Conservation (phyloP, 2,329 filamentous ascomycete genomes). For the Colletotrichum agaves region DNA sequence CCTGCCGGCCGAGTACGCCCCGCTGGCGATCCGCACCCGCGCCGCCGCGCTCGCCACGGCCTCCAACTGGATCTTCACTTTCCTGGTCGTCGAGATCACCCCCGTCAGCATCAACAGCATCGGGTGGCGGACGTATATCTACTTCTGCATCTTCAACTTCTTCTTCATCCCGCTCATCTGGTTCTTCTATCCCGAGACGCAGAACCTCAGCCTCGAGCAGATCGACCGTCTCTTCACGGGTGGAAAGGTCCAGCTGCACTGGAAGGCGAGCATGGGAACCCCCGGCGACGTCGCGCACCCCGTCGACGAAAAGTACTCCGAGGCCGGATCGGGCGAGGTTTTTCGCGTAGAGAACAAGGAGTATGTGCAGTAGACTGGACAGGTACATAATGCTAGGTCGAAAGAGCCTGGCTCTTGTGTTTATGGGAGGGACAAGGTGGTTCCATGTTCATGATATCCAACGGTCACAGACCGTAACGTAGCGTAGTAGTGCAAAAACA, state of each 20-base stretch:
- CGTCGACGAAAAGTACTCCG: slow-evolving; percentile 28
- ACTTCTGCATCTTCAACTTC: slow-evolving; percentile 52
- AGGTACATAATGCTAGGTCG: too few relatives aligned
- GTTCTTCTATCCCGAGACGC: slow-evolving; percentile 61
- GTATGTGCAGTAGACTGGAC: neutral
- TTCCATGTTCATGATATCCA: slow-evolving; percentile 18
- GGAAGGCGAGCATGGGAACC: slow-evolving; percentile 47
- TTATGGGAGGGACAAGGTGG: neutral
- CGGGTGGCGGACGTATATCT: slow-evolving; percentile 51
- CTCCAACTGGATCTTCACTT: slow-evolving; percentile 50
- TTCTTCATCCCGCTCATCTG: slow-evolving; percentile 56
- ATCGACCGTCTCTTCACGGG: slow-evolving; percentile 55
- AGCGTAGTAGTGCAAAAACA: neutral
- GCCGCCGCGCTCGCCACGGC: slow-evolving; percentile 52
- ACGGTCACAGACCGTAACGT: slow-evolving; percentile 3
- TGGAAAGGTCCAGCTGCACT: slow-evolving; percentile 45
- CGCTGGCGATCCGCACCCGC: slow-evolving; percentile 51
- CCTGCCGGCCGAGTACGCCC: slow-evolving; percentile 56
- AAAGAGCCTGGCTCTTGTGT: neutral
- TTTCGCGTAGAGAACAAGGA: slow-evolving; percentile 35
- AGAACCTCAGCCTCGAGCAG: slow-evolving; percentile 59
- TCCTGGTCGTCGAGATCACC: slow-evolving; percentile 52
- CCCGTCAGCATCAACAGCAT: slow-evolving; percentile 50
- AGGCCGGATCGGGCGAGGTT: slow-evolving; percentile 26
- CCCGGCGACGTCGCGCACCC: slow-evolving; percentile 41